Percentiles rank a stretch among this genome's conserved stretches.
phyloP scores from a whole-genome alignment of 106 monocot genomes.

The Apostasia ramifera region DNA sequence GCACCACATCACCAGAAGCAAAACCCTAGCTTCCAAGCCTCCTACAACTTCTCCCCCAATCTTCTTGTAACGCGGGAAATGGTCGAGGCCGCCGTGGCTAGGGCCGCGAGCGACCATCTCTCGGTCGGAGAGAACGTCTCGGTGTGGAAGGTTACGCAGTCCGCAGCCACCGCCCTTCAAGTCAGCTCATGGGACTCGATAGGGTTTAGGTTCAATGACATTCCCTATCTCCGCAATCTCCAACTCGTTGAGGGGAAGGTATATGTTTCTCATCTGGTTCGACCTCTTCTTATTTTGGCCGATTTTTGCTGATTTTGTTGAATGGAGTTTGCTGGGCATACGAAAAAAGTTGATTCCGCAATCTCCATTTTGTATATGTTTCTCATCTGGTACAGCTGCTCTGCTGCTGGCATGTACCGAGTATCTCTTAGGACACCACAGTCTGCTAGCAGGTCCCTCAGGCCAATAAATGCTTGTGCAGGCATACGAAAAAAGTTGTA shows the following conservation, averaged over 20 bases:
- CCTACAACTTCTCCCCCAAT: neutral
- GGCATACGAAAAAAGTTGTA: too few species aligned
- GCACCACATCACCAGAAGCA: too few species aligned
- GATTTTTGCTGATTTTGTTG: neutral
- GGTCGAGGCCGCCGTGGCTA: conserved; percentile 19
- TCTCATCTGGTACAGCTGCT: too few species aligned
- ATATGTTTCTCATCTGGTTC: neutral
- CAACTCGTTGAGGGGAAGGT: conserved; percentile 24
- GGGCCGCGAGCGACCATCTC: conserved; percentile 10
- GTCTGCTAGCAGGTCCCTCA: too few species aligned
- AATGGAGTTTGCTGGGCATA: too few species aligned
- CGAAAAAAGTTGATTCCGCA: too few species aligned
- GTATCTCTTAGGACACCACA: too few species aligned
- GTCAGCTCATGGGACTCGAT: conserved; percentile 19
- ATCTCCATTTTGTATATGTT: too few species aligned
- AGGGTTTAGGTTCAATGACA: conserved; percentile 5
- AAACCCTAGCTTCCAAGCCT: neutral
- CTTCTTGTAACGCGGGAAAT: neutral
- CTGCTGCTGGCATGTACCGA: too few species aligned
- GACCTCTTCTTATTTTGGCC: neutral
- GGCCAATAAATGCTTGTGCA: too few species aligned
- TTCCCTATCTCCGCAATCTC: conserved; percentile 13
- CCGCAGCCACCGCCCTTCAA: conserved; percentile 12
- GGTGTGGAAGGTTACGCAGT: conserved; percentile 18
- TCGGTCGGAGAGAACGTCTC: conserved; percentile 14